Evolutionary conservation across 2,329 filamentous ascomycete species (phyloP), one percentile per base, ranked within the genome.

Genomic region (Fusarium protoensiforme): DNA sequence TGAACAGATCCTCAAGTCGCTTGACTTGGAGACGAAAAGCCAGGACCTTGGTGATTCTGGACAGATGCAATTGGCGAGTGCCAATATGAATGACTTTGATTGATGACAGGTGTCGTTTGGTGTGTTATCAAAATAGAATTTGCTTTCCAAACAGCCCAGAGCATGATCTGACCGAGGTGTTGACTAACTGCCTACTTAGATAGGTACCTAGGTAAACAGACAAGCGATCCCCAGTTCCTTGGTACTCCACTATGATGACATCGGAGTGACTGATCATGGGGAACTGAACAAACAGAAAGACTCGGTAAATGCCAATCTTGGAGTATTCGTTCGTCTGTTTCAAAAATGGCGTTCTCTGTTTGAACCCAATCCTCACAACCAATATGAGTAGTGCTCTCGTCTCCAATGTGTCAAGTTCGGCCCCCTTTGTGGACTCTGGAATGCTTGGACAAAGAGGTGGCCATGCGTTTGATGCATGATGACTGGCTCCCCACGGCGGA

Each of bases 381-480:
- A 41, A 60, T 18, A 18, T 57, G 33, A n/a, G 20, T n/a, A 38
- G 53, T 13, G 22, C 6, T 57, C 24, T 18, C 43, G 18, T 24
- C 27, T 66, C 48, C 41, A 51, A 41, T 53, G 35, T 24, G 9
- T 16, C 24, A 11, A 18, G 8, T n/a, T 9, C 38, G 20, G 4
- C 31, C 20, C 13, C 48, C 41, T 61, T 48, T 41, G 48, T 54
- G 27, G 48, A 31, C 43, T 35, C 33, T 27, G 36, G 24, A 65
- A 69, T 68, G 41, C 43, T 62, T 61, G 31, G 35, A 71, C 63
- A 71, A 64, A 73, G 61, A 31, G 20, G 20, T 36, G 65, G 46
- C 59, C 14, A 59, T 22, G 35, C 35, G 27, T 64, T 71, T 72
- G 43, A 67, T 73, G 70, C 70, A 73, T 51, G 54, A 73, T 71